phyloP scores from a whole-genome alignment of 208 protist genomes.

The Perkinsela sp. region DNA sequence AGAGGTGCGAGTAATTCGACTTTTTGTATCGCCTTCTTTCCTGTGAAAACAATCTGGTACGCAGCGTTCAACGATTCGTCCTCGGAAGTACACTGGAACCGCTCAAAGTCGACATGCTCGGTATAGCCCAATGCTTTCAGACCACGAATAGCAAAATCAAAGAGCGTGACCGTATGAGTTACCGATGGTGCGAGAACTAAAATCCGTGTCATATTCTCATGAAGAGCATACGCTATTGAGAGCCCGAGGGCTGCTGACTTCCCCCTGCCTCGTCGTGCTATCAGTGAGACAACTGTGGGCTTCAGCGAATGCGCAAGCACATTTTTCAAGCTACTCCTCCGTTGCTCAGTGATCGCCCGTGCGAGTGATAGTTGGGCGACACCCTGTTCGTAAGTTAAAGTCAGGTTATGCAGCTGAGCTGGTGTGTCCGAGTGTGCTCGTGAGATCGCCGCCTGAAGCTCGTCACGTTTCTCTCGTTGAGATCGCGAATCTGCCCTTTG shows the following conservation, averaged over 20 bases:
- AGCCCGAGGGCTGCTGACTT: constrained; percentile 84
- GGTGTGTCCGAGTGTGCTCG: not conserved
- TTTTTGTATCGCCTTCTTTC: too few species aligned
- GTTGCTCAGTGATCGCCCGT: constrained; percentile 84
- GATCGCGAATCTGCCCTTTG: not conserved
- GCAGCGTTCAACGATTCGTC: too few species aligned
- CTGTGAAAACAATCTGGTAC: too few species aligned
- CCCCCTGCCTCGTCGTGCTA: constrained; percentile 66
- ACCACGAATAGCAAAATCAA: constrained; percentile 90
- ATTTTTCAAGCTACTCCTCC: constrained; percentile 75
- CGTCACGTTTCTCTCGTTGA: not conserved
- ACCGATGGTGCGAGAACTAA: constrained; percentile 92
- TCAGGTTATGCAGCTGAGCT: not conserved
- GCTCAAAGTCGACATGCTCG: constrained; percentile 90
- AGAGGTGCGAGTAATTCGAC: too few species aligned
- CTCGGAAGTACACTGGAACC: too few species aligned
- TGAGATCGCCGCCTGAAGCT: not conserved
- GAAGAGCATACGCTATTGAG: constrained; percentile 75
- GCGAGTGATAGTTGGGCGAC: constrained; percentile 86
- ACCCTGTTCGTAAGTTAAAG: constrained; percentile 57
- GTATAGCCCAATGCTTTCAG: constrained; percentile 78
- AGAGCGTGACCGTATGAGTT: constrained; percentile 94
- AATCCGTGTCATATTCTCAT: constrained; percentile 94
- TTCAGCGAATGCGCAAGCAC: constrained; percentile 55
- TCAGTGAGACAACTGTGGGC: not conserved